These are phyloP conservation scores for Citeromyces hawaiiensis DNA, from an alignment of 1,139 yeast genomes.

Conservation along the genomic window DNA sequence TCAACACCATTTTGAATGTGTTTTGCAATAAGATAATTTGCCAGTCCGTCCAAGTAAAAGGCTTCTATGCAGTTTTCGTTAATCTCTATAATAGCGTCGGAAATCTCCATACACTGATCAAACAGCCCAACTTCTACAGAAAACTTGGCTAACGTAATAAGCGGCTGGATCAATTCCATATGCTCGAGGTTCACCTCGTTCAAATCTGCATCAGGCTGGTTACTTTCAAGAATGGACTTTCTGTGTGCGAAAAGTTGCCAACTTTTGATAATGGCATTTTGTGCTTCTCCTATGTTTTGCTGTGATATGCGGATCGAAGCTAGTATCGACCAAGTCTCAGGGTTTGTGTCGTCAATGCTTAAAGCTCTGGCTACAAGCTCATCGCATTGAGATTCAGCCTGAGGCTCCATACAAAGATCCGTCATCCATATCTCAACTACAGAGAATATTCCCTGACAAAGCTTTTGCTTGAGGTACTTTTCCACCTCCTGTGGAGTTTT, in stretches of 20 bases:
- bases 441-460: slow-evolving; percentile 70
- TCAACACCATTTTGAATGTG: slow-evolving; percentile 16
- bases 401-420: slow-evolving; percentile 87
- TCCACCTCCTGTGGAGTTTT: slow-evolving; percentile 7
- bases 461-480: slow-evolving; percentile 29
- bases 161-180: slow-evolving; percentile 52
- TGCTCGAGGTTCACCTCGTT: slow-evolving; percentile 35
- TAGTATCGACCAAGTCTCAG: slow-evolving; percentile 73
- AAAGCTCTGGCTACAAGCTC: slow-evolving; percentile 54
- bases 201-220: slow-evolving; percentile 12
- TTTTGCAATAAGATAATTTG: slow-evolving; percentile 49
- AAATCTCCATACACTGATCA: slow-evolving; percentile 49
- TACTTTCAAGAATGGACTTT: slow-evolving; percentile 35
- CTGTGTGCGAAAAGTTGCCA: slow-evolving; percentile 55
- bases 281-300: slow-evolving; percentile 62
- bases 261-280: slow-evolving; percentile 49
- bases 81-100: slow-evolving; percentile 52
- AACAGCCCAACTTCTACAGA: slow-evolving; percentile 67
- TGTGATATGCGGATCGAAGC: slow-evolving; percentile 90
- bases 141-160: slow-evolving; percentile 57
- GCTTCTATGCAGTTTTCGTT: slow-evolving; percentile 77
- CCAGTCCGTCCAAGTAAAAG: slow-evolving; percentile 71
- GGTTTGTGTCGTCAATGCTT: slow-evolving; percentile 41
- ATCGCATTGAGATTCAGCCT: slow-evolving; percentile 78
- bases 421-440: slow-evolving; percentile 98